Conservation (phyloP, 1,139 yeast species). For the Petasospora fabianii region DNA sequence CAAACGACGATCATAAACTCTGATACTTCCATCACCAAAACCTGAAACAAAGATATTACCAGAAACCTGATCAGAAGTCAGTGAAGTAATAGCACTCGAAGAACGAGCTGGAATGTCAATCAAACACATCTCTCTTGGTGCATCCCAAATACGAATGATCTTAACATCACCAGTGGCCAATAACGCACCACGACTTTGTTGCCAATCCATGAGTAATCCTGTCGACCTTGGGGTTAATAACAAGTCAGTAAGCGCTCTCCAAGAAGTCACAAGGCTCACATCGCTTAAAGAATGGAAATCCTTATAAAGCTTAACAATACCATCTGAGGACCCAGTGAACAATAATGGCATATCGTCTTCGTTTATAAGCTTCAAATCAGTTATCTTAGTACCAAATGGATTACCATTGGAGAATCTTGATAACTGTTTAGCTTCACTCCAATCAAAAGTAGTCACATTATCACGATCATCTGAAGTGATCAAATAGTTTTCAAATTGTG, state of each 20-base stretch:
- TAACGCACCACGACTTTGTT: slow-evolving; percentile 88
- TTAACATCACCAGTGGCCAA: slow-evolving; percentile 95
- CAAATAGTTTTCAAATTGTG: slow-evolving; percentile 86
- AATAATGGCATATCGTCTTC: slow-evolving; percentile 89
- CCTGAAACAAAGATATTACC: slow-evolving; percentile 93
- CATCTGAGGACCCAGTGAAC: slow-evolving; percentile 89
- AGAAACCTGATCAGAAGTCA: slow-evolving; percentile 93
- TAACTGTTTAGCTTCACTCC: slow-evolving; percentile 58
- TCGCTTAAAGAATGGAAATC: slow-evolving; percentile 58
- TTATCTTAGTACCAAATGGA: slow-evolving; percentile 82
- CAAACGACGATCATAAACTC: slow-evolving; percentile 87
- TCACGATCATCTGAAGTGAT: slow-evolving; percentile 85
- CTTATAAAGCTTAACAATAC: slow-evolving; percentile 81
- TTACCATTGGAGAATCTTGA: slow-evolving; percentile 79
- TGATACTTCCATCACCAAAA: slow-evolving; percentile 85
- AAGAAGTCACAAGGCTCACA: slow-evolving; percentile 72
- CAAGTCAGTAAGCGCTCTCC: slow-evolving; percentile 92
- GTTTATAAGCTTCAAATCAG: slow-evolving; percentile 81
- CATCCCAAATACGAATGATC: slow-evolving; percentile 92
- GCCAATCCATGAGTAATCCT: slow-evolving; percentile 93
- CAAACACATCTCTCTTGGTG: slow-evolving; percentile 84
- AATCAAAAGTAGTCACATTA: slow-evolving; percentile 83
- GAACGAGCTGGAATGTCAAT: slow-evolving; percentile 90
- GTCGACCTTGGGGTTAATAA: slow-evolving; percentile 76
- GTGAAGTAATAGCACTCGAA: slow-evolving; percentile 79